Base-by-base conservation (phyloP, 2,329 filamentous ascomycete species). In the Scortechinia acanthostroma region DNA sequence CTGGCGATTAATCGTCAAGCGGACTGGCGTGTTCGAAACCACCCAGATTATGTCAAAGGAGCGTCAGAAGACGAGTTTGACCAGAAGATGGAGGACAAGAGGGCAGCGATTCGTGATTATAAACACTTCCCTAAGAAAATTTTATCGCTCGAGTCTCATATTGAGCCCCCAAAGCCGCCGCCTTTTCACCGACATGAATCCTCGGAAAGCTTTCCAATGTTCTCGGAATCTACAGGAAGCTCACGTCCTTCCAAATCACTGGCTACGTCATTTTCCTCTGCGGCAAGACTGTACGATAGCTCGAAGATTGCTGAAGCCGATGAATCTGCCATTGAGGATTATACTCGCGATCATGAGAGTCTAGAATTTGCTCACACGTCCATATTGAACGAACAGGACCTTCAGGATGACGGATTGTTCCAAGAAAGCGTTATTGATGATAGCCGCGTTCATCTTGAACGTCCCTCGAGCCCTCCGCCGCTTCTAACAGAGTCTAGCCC, bases 121-220 rank as follows among this genome's bases (percentile, higher is more conserved):
- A 68, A 71, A 48, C 62, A 64, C 6, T 63, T 64, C 44, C 70
- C 71, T 13, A 72, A 73, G 42, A 70, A 66, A 37, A 60, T 72
- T 14, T 57, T 78, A 42, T 69, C 62, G 20, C 61, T 76, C 42
- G 72, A 75, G 45, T 59, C 60, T 42, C 60, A 68, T 6, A 53
- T 61, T 19, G 51, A 58, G 57, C 17, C 47, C 52, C n/a, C n/a
- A n/a, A 14, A 55, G 47, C 30, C 56, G 55, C 42, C 56, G 54
- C 51, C 56, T 60, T 48, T 54, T 54, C 51, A 53, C 55, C 69
- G 74, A 25, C 74, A 77, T 52, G 71, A 79, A 51, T 82, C 77
- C 20, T 69, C 71, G 4, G 78, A 82, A 49, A 82, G 77, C 55
- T 81, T 82, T 51, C 65, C 71, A 19, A 80, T 82, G 72, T 80